These are phyloP conservation scores for Trapa incisa DNA, from an alignment of 345 rosid species.

Conservation along the genomic window DNA sequence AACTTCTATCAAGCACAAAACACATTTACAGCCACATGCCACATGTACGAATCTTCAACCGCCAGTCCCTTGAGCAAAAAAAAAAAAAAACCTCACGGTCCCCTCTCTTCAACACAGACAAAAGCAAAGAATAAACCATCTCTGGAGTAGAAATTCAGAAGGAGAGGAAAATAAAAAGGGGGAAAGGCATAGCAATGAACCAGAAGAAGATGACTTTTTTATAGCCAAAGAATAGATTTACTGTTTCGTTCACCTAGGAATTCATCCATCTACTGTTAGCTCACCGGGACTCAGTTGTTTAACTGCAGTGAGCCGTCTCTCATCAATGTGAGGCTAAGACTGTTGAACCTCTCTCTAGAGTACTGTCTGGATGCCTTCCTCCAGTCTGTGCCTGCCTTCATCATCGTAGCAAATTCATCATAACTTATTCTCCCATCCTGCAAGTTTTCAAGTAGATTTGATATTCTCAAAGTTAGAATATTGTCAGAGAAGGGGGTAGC, in stretches of 20 bases:
- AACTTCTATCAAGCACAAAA: background rate
- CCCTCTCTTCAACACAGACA: background rate
- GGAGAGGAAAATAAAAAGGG: background rate
- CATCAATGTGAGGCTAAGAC: constrained; percentile 65
- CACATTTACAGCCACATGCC: constrained; percentile 15
- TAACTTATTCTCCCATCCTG: constrained; percentile 92
- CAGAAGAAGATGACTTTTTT: constrained; percentile 1
- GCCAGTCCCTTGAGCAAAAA: background rate
- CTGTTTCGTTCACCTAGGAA: background rate
- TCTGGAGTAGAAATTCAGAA: constrained; percentile 5
- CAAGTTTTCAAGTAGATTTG: constrained; percentile 2
- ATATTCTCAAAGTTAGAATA: background rate
- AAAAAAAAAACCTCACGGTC: background rate
- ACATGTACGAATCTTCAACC: constrained; percentile 1
- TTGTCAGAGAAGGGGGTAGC: background rate
- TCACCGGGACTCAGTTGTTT: background rate
- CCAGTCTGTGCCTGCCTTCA: constrained; percentile 98
- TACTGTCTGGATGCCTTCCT: constrained; percentile 94
- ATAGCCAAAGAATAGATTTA: background rate
- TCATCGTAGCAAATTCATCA: constrained; percentile 79
- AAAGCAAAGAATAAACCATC: constrained; percentile 1
- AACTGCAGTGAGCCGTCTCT: constrained; percentile 63
- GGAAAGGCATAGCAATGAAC: background rate
- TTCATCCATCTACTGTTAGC: background rate
- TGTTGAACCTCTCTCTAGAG: constrained; percentile 87